A percentile compares a stretch with the other conserved stretches of the same genome.
Conservation (phyloP, 805 yeast species). For the Metschnikowia santaceciliae region DNA sequence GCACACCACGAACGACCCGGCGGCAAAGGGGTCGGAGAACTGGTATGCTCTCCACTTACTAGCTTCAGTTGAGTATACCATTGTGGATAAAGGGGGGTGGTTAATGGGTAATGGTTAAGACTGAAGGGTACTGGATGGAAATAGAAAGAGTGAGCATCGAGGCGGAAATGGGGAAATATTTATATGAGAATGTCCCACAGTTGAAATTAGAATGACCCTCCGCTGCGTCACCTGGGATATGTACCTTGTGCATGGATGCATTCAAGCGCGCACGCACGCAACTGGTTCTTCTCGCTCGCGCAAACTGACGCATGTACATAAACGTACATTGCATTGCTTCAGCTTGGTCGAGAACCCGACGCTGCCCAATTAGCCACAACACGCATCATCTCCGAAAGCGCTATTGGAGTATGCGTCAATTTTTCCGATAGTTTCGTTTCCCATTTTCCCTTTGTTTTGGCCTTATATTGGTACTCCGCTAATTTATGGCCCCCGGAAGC, state of each 20-base stretch:
- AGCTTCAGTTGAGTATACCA: conserved; percentile 42
- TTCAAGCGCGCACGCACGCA: neutral
- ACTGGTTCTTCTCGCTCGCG: neutral
- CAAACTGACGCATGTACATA: neutral
- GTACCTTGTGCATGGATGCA: neutral
- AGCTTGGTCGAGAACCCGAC: neutral
- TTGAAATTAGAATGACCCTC: conserved; percentile 5
- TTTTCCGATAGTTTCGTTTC: neutral
- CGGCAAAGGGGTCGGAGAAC: conserved; percentile 63
- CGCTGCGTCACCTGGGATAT: conserved; percentile 10
- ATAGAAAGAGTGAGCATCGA: neutral
- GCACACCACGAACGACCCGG: conserved; percentile 53
- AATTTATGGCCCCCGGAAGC: too few relatives aligned
- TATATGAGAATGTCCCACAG: conserved; percentile 9
- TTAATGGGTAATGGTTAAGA: neutral
- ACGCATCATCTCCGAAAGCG: too few relatives aligned
- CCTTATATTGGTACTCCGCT: neutral
- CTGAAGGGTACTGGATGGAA: neutral
- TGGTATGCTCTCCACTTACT: conserved; percentile 62
- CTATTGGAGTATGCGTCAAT: too few relatives aligned
- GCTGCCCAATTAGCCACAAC: neutral
- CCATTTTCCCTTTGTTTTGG: neutral
- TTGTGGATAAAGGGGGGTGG: conserved; percentile 7
- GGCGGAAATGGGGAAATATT: conserved; percentile 5
- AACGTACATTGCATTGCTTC: neutral